phyloP scores from a whole-genome alignment of 2,329 filamentous ascomycete genomes.

The Cladophialophora chaetospira region DNA sequence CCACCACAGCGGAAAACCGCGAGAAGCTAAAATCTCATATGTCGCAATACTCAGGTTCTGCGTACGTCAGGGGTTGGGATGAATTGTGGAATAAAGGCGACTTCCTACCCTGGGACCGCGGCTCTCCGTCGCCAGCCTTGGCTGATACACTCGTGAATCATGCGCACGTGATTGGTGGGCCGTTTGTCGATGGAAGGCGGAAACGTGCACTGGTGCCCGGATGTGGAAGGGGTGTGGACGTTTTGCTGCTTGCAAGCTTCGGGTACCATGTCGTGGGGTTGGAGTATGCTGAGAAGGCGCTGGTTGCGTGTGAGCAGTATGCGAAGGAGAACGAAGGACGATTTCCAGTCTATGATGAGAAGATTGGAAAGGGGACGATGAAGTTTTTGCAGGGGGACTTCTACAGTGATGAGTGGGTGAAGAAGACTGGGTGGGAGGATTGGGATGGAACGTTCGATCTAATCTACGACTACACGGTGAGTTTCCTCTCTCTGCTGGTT shows the following conservation, averaged over 20 bases:
- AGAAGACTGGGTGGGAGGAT: slow-evolving; percentile 22
- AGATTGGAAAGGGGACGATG: slow-evolving; percentile 41
- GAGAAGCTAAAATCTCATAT: slow-evolving; percentile 42
- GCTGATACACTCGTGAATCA: slow-evolving; percentile 53
- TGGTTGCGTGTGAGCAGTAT: slow-evolving; percentile 42
- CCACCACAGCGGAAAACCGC: slow-evolving; percentile 21
- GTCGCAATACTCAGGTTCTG: slow-evolving; percentile 41
- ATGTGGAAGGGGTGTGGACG: slow-evolving; percentile 81
- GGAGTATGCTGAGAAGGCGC: slow-evolving; percentile 61
- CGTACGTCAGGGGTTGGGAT: slow-evolving; percentile 55
- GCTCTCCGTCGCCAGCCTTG: slow-evolving; percentile 61
- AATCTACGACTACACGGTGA: slow-evolving; percentile 65
- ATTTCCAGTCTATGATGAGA: slow-evolving; percentile 41
- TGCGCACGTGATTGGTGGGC: slow-evolving; percentile 41
- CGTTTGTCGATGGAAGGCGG: slow-evolving; percentile 37
- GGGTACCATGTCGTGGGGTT: slow-evolving; percentile 79
- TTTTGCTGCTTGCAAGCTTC: slow-evolving; percentile 70
- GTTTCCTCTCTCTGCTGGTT: slow-evolving; percentile 28
- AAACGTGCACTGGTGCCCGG: slow-evolving; percentile 73
- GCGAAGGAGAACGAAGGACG: slow-evolving; percentile 38
- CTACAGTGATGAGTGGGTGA: slow-evolving; percentile 47
- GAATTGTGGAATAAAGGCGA: slow-evolving; percentile 57
- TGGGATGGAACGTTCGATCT: slow-evolving; percentile 46
- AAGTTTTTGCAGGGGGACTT: slow-evolving; percentile 50
- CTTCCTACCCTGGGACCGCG: slow-evolving; percentile 62